Percentiles rank a stretch among this genome's conserved stretches.
phyloP scores from a whole-genome alignment of 441 rosid genomes.

The Biscutella laevigata region DNA sequence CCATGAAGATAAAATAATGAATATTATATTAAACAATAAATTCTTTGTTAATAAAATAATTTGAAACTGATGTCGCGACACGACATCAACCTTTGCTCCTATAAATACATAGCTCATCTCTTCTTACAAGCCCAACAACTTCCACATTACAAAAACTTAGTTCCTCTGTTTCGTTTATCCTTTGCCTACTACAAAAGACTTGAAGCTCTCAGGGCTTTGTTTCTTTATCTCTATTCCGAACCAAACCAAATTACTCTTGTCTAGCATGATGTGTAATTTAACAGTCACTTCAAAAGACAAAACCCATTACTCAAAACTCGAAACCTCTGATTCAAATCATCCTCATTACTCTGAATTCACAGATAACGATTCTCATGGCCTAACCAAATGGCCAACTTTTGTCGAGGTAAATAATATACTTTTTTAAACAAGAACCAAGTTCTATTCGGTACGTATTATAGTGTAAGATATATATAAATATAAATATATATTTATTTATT shows the following conservation, averaged over 20 bases:
- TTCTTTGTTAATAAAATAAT: background rate
- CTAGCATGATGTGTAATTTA: slow-evolving; percentile 45
- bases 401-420: slow-evolving; percentile 51
- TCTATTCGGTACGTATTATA: background rate
- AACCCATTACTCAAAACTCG: slow-evolving; percentile 34
- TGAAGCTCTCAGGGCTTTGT: background rate
- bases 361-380: slow-evolving; percentile 31
- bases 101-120: slow-evolving; percentile 13
- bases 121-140: slow-evolving; percentile 21
- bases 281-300: slow-evolving; percentile 31
- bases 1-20: no score
- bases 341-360: slow-evolving; percentile 25
- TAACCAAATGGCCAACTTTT: slow-evolving; percentile 71
- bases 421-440: background rate
- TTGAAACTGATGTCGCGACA: background rate
- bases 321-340: slow-evolving; percentile 22
- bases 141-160: background rate
- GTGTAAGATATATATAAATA: background rate
- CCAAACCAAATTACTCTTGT: background rate
- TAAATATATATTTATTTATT: background rate
- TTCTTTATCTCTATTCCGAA: background rate
- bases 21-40: background rate
- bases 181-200: slow-evolving; percentile 16
- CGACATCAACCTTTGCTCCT: background rate
- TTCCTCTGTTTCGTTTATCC: slow-evolving; percentile 11